phyloP scores from a whole-genome alignment of 2,329 filamentous ascomycete genomes.

The Pseudogymnoascus verrucosus region DNA sequence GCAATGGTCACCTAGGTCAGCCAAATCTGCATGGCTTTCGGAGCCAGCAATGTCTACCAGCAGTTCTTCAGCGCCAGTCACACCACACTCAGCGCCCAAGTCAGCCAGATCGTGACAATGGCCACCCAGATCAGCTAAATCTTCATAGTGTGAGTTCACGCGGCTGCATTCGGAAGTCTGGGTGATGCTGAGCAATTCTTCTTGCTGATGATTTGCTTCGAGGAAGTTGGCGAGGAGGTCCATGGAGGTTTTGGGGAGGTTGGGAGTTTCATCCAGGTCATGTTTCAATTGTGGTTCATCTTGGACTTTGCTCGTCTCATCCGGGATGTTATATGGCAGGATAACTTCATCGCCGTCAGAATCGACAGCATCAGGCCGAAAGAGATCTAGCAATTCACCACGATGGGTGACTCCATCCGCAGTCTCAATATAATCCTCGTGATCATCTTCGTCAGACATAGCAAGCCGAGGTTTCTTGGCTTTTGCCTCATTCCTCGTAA shows the following conservation, averaged over 20 bases:
- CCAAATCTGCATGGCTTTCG: background rate
- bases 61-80: background rate
- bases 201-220: background rate
- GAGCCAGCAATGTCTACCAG: background rate
- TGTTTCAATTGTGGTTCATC: background rate
- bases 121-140: background rate
- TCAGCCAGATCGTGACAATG: background rate
- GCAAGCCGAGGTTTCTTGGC: background rate
- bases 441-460: constrained; percentile 4
- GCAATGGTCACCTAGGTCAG: background rate
- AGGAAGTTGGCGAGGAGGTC: background rate
- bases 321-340: background rate
- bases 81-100: background rate
- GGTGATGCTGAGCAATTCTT: background rate
- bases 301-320: background rate
- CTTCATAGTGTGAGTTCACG: background rate
- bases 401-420: constrained; percentile 25
- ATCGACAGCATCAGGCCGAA: constrained; percentile 15
- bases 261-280: background rate
- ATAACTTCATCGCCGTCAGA: background rate
- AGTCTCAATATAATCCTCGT: constrained; percentile 23
- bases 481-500: constrained; percentile 15
- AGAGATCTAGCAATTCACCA: constrained; percentile 27
- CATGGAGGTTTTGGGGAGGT: background rate
- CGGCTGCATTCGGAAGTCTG: background rate